Percentiles rank a stretch among this genome's conserved stretches.
phyloP scores from a whole-genome alignment of 805 yeast genomes.

The Saccharomyces kudriavzevii region DNA sequence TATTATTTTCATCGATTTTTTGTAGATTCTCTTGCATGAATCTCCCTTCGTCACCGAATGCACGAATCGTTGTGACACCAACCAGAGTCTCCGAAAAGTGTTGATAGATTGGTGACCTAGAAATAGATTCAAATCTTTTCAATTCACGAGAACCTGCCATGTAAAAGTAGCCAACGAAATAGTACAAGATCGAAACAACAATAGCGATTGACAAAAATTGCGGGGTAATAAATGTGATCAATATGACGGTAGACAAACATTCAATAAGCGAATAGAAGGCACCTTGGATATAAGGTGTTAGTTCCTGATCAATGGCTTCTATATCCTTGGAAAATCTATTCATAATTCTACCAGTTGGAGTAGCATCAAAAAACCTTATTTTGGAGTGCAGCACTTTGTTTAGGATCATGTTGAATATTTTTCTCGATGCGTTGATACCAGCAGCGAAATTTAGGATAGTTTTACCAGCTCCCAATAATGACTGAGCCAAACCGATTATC shows the following conservation, averaged over 20 bases:
- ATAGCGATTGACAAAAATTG: conserved; percentile 64
- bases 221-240: conserved; percentile 72
- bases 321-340: conserved; percentile 87
- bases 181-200: conserved; percentile 49
- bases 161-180: conserved; percentile 60
- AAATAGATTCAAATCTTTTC: conserved; percentile 72
- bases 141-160: conserved; percentile 72
- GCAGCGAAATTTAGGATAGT: conserved; percentile 49
- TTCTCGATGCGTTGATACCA: conserved; percentile 67
- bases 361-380: conserved; percentile 77
- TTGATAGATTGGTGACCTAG: conserved; percentile 86
- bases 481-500: conserved; percentile 52
- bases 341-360: conserved; percentile 88
- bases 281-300: conserved; percentile 64
- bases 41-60: conserved; percentile 77
- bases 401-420: conserved; percentile 55
- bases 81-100: conserved; percentile 81
- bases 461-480: conserved; percentile 46
- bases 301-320: conserved; percentile 81
- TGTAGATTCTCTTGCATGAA: conserved; percentile 66
- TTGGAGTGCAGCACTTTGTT: conserved; percentile 59
- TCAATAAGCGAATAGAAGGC: conserved; percentile 51
- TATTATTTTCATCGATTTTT: conserved; percentile 67
- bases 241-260: conserved; percentile 52
- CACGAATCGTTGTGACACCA: conserved; percentile 84